Evolutionary conservation across 2,329 filamentous ascomycete genomes (phyloP).

Genomic region (Cordyceps tenuipes): DNA sequence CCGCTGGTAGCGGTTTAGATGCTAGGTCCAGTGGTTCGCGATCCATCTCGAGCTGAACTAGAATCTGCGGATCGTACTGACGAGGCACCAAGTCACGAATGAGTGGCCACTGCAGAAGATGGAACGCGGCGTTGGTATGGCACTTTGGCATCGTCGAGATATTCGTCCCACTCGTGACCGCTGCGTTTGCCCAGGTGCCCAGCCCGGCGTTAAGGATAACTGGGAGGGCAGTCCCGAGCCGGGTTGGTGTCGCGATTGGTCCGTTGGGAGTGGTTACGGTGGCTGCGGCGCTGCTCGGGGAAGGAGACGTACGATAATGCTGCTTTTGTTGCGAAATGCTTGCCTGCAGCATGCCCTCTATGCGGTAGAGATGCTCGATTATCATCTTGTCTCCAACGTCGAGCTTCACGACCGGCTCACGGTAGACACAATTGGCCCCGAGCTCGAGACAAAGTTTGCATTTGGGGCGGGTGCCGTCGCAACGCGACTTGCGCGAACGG

Average conservation of each 20-base stretch:
- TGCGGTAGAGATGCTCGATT: conserved; percentile 66
- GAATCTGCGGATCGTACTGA: conserved; percentile 72
- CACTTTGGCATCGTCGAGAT: conserved; percentile 82
- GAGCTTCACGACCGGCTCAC: conserved; percentile 78
- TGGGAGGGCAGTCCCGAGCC: conserved; percentile 34
- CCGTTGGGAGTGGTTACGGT: conserved; percentile 47
- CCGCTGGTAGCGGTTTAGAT: conserved; percentile 44
- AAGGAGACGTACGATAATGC: conserved; percentile 43
- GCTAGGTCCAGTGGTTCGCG: conserved; percentile 64
- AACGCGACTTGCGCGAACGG: conserved; percentile 70
- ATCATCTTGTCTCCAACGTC: conserved; percentile 83
- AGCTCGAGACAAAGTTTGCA: conserved; percentile 78
- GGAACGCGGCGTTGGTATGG: conserved; percentile 71
- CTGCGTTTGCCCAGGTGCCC: conserved; percentile 58
- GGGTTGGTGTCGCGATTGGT: conserved; percentile 20
- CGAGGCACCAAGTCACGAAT: conserved; percentile 70
- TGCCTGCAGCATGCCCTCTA: conserved; percentile 71
- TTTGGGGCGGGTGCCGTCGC: conserved; percentile 72
- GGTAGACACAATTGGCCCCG: conserved; percentile 74
- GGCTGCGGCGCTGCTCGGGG: conserved; percentile 55
- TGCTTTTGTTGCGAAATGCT: conserved; percentile 46
- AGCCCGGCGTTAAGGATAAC: conserved; percentile 56
- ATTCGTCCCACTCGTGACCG: conserved; percentile 44
- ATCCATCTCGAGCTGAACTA: conserved; percentile 73
- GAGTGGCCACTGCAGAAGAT: conserved; percentile 72